Conservation (phyloP, 345 rosid genomes). For the Melastoma malabathricum region DNA sequence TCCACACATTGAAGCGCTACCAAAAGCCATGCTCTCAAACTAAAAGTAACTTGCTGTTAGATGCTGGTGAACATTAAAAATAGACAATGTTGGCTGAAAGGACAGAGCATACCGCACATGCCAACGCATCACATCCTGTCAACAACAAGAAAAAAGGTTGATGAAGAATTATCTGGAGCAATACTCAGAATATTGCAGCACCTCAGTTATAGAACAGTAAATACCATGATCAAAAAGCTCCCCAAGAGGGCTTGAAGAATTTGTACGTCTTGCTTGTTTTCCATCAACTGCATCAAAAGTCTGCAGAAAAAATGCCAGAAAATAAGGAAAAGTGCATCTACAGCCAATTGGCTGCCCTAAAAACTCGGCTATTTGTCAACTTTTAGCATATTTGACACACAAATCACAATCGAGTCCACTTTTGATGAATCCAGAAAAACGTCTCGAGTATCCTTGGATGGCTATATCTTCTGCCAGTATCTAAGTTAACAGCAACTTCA, state of each 20-base stretch:
- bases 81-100: neutral
- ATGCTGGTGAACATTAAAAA: no score
- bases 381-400: no score
- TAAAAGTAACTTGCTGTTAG: conserved; percentile 8
- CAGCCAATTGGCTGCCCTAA: no score
- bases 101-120: conserved; percentile 70
- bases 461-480: no score
- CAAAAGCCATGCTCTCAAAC: conserved; percentile 83
- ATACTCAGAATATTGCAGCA: neutral
- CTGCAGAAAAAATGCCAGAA: conserved; percentile 14
- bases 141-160: no score
- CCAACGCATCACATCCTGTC: conserved; percentile 97
- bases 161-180: no score
- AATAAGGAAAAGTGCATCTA: no score
- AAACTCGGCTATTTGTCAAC: no score
- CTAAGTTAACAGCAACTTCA: no score
- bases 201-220: conserved; percentile 8
- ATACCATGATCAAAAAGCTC: conserved; percentile 95
- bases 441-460: no score
- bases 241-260: conserved; percentile 78
- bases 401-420: no score
- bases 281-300: conserved; percentile 99
- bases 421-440: no score
- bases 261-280: conserved; percentile 92
- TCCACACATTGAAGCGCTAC: conserved; percentile 94